A percentile compares a stretch with the other conserved stretches of the same genome.
These are phyloP conservation scores for Penicillium waksmanii DNA, from an alignment of 495 filamentous ascomycete species.

Conservation along the genomic window DNA sequence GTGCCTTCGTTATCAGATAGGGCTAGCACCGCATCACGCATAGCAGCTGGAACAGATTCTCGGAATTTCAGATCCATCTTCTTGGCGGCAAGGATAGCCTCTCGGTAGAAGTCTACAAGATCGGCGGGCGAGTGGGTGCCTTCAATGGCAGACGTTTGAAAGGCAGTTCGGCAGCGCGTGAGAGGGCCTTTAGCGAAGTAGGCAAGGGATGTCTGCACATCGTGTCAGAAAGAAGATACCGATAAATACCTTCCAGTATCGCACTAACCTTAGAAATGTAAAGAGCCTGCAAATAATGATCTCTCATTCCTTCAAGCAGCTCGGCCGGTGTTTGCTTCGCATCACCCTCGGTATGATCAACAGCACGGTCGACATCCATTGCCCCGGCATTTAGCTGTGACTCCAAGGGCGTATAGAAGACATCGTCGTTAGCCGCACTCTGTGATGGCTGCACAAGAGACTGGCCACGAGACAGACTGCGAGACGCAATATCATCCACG, in stretches of 20 bases:
- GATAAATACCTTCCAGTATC: neutral
- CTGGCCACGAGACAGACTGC: constrained; percentile 2
- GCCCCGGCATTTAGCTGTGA: constrained; percentile 16
- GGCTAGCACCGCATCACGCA: constrained; percentile 64
- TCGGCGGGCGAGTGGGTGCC: constrained; percentile 38
- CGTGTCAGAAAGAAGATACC: constrained; percentile 15
- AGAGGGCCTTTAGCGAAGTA: constrained; percentile 97
- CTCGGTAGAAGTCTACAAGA: constrained; percentile 69
- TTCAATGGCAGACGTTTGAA: constrained; percentile 60
- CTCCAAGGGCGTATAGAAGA: constrained; percentile 15
- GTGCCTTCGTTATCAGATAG: constrained; percentile 62
- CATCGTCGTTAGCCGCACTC: constrained; percentile 6
- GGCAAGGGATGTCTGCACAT: constrained; percentile 75
- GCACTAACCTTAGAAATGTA: constrained; percentile 79
- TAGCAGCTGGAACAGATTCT: constrained; percentile 69
- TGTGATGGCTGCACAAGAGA: constrained; percentile 21
- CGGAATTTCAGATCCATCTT: constrained; percentile 88
- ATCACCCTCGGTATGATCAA: constrained; percentile 19
- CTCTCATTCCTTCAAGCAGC: constrained; percentile 67
- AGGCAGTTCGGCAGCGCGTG: constrained; percentile 79
- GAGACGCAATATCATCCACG: too few relatives aligned
- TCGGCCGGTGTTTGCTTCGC: constrained; percentile 59
- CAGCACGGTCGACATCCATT: constrained; percentile 23
- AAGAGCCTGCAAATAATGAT: constrained; percentile 84
- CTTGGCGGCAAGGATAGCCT: constrained; percentile 69